phyloP scores from a whole-genome alignment of 225 moss, liverwort and hornwort species.

The Thuidium tamariscinum region DNA sequence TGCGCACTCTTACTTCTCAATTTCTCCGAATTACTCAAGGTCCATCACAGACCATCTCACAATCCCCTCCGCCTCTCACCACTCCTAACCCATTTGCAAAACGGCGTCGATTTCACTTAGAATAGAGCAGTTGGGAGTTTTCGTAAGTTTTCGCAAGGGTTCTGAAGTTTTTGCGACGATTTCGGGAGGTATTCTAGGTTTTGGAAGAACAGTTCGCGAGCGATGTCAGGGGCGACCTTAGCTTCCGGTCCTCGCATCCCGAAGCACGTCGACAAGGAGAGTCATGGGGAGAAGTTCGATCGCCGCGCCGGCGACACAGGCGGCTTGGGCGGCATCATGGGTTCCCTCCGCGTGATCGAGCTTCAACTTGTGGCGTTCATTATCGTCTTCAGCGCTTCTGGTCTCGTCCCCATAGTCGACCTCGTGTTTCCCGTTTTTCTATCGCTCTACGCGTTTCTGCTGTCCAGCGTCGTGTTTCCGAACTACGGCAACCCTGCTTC shows the following conservation, averaged over 20 bases:
- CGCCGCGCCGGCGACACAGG: slow-evolving; percentile 6
- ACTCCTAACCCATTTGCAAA: background rate
- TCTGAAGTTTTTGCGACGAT: background rate
- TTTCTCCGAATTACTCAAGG: background rate
- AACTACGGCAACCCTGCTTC: slow-evolving; percentile 27
- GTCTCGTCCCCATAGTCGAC: slow-evolving; percentile 33
- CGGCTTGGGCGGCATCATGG: slow-evolving; percentile 47
- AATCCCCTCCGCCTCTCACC: background rate
- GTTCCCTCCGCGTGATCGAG: slow-evolving; percentile 43
- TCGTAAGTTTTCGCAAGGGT: too few species aligned
- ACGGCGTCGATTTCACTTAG: background rate
- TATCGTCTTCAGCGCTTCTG: slow-evolving; percentile 46
- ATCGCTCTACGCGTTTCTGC: slow-evolving; percentile 24
- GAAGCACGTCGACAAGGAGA: slow-evolving; percentile 7
- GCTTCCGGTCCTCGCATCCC: slow-evolving; percentile 29
- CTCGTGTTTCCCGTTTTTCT: slow-evolving; percentile 36
- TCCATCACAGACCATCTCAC: background rate
- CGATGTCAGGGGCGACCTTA: slow-evolving; percentile 54
- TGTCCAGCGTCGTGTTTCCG: slow-evolving; percentile 30
- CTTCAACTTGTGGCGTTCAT: slow-evolving; percentile 53
- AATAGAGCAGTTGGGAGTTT: background rate
- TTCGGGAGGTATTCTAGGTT: background rate
- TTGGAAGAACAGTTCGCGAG: background rate
- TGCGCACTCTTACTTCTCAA: too few species aligned
- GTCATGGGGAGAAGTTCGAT: slow-evolving; percentile 21